Evolutionary conservation across 1,139 yeast species (phyloP), one percentile per base, ranked within the genome.

Genomic region (Pichia norvegensis): DNA sequence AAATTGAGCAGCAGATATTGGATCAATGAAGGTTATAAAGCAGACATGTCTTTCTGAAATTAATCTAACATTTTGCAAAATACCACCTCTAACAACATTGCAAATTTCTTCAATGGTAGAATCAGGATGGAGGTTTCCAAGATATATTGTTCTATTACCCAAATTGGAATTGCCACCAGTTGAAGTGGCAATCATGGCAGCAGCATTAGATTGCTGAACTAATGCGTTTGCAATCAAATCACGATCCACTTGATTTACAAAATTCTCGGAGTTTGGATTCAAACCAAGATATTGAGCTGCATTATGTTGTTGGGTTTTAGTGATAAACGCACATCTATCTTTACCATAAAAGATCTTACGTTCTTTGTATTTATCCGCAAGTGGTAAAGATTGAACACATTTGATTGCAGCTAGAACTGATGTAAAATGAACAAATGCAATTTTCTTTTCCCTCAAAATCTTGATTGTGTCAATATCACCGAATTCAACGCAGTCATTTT

Each of bases 201-300:
- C 86, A 10, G 85, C 82, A 40, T 79, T 79, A 39, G 81, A 75
- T 61, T 80, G 86, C 59, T 79, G 81, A 38, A 77, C 81, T 53
- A 78, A 69, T 2, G 83, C 82, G 40, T 74, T 69, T 1, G 81
- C 76, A 54, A 65, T 64, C 42, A 60, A 49, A 45, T 64, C 67
- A 39, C 64, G 55, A 63, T 88, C 95, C 21, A 90, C 87, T 50
- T 84, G 84, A 33, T 54, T 54, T 31, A 59, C 43, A 49, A 85
- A 71, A 60, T 85, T 88, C 61, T 85, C 95, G 78, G 82, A 79
- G 25, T 95, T 95, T 21, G 95, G 95, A 37, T 90, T 88, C 55
- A 88, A 74, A 2, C 97, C 97, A 50, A 90, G 70, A 63, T 87
- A 90, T 66, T 90, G 95, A 9, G 97, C 96, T 21, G 97, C 97